These are phyloP conservation scores for Gastrodia elata DNA, from an alignment of 106 monocot genomes.

Conservation along the genomic window DNA sequence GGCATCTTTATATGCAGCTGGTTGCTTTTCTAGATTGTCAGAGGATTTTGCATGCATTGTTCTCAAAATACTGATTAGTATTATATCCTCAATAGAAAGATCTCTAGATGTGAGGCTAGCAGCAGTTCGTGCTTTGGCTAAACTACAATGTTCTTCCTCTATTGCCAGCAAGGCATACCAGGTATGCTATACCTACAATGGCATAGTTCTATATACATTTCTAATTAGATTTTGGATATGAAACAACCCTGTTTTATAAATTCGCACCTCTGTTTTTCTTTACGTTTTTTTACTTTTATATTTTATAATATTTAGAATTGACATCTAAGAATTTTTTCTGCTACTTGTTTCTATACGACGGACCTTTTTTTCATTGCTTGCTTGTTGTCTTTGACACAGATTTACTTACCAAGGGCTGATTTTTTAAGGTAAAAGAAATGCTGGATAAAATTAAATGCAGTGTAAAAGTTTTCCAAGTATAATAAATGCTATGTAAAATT, in stretches of 20 bases:
- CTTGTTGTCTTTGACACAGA: too few species aligned
- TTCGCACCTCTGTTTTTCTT: not conserved
- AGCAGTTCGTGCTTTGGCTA: slow-evolving; percentile 54
- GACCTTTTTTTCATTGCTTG: not conserved
- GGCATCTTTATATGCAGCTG: slow-evolving; percentile 81
- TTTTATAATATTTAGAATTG: not conserved
- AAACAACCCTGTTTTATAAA: not conserved
- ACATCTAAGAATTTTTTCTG: not conserved
- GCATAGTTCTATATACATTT: not conserved
- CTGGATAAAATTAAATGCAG: too few species aligned
- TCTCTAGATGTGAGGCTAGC: slow-evolving; percentile 32
- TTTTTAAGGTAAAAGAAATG: too few species aligned
- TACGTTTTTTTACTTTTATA: not conserved
- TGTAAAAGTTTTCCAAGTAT: too few species aligned
- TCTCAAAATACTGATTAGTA: slow-evolving; percentile 37
- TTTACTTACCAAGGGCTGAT: too few species aligned
- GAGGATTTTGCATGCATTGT: slow-evolving; percentile 72
- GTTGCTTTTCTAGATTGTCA: slow-evolving; percentile 60
- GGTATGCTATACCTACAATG: slow-evolving; percentile 26
- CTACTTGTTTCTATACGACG: not conserved
- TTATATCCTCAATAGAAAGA: slow-evolving; percentile 25
- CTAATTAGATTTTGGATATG: not conserved
- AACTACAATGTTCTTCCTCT: slow-evolving; percentile 51
- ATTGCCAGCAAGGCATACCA: slow-evolving; percentile 51
- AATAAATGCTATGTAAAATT: too few species aligned